A percentile compares a stretch with the other conserved stretches of the same genome.
These are phyloP conservation scores for Hypoxylon trugodes DNA, from an alignment of 495 filamentous ascomycete genomes.

Conservation along the genomic window DNA sequence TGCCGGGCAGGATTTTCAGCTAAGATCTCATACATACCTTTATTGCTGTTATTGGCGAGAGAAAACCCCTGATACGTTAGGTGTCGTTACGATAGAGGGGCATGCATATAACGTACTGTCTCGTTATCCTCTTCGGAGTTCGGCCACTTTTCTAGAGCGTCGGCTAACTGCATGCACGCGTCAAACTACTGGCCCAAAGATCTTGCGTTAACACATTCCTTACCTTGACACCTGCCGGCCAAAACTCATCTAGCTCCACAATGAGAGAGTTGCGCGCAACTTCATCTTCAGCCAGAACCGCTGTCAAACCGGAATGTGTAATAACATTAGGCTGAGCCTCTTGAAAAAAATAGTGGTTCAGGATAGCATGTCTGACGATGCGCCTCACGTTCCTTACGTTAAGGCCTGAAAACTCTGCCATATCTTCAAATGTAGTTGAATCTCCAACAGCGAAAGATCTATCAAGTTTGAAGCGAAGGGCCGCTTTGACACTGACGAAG, in stretches of 20 bases:
- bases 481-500: conserved; percentile 30
- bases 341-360: conserved; percentile 32
- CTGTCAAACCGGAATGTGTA: conserved; percentile 29
- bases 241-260: conserved; percentile 36
- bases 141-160: conserved; percentile 35
- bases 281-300: conserved; percentile 18
- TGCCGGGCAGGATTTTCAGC: conserved; percentile 17
- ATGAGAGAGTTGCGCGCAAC: conserved; percentile 18
- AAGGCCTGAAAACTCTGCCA: conserved; percentile 28
- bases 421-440: conserved; percentile 25
- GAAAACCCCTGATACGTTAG: conserved; percentile 24
- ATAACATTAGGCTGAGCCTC: conserved; percentile 19
- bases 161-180: conserved; percentile 17
- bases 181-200: not conserved
- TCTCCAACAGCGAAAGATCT: conserved; percentile 29
- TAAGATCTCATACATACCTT: conserved; percentile 35
- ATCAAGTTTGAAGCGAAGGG: conserved; percentile 32
- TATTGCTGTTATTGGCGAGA: conserved; percentile 29
- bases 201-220: not conserved
- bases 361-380: conserved; percentile 33
- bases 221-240: conserved; percentile 36
- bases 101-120: conserved; percentile 8
- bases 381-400: conserved; percentile 15
- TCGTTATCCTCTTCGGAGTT: conserved; percentile 37
- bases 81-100: no score